Base-by-base conservation (phyloP, 345 rosid genomes). In the Camelina laxa region DNA sequence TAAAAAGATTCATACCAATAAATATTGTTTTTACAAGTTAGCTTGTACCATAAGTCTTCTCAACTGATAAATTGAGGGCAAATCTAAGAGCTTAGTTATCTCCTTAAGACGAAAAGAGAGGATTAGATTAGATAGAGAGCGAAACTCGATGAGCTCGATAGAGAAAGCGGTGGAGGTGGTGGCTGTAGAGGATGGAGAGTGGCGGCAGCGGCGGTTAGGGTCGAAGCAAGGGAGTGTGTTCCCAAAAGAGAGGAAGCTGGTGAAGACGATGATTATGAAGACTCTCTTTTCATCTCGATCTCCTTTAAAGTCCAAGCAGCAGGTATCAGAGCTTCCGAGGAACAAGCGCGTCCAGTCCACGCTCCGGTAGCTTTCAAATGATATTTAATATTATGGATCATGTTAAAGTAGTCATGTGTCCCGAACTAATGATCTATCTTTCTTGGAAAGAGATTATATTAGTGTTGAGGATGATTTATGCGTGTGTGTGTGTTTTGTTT, bases 241-340 rank as follows among this genome's bases (percentile, higher is more conserved):
- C 31, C 82, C 82, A 5, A 51, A 64, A 65, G 67, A 73, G 81
- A 83, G 75, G 62, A 82, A 69, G 69, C 49, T 73, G 13, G 87
- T 86, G 71, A 82, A 86, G 77, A 70, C 73, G 6, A 86, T 75
- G 84, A 70, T 86, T 58, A 35, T 79, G 20, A 61, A 82, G 20
- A 31, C 3, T 24, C 6, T 82, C 2, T 65, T 77, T 50, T 21
- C 22, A 21, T 47, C 65, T 63, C 66, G 24, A 33, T 7, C 58
- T 69, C 14, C 51, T 54, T 44, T 31, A 5, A 59, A 49, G 60
- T 51, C 79, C 20, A 54, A 33, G 16, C 56, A 33, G 16, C 56
- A 68, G 7, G 33, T 9, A 2, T 10, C 7, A 1, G 73, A 75
- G 56, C 69, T 62, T 4, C n/a, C 69, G 20, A 33, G 31, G 1